Evolutionary conservation across 768 basidiomycete genomes (phyloP), one percentile per base, ranked within the genome.

Genomic region (Pluteus cervinus): DNA sequence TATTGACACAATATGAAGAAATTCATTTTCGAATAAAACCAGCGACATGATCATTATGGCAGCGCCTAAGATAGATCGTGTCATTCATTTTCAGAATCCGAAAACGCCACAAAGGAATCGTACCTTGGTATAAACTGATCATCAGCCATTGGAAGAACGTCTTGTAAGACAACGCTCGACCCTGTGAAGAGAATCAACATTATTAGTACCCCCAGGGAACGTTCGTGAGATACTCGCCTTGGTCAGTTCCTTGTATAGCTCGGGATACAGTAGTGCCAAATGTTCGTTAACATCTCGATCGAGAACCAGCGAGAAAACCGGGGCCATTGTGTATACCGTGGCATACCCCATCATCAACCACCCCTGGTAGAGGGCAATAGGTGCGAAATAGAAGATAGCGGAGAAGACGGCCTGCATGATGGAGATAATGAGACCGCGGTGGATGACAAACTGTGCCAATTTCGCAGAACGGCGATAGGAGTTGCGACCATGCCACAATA

Each of bases 1-100:
- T 48, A 98, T 99, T 14, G 94, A 85, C 21, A 99, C 96, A 43
- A 99, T 97, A 55, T 98, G 96, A 48, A 98, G 60, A 61, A 98
- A 98, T 53, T 99, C 93, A 36, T 76, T 93, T 62, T 99, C 96
- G 58, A 98, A 99, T 1, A 99, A 75, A 6, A 94, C 76, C 15
- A 99, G 79, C 1, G 90, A 96, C 69, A 94, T 79, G 53, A 99
- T 88, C 96, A 99, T 99, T 61, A 99, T 99, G 4, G 91, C 91
- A 26, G 89, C 89, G 48, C 93, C 91, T 93, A 46, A 0, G 20
- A 21, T 22, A 4, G 35, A 17, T 7, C 18, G 39, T 28, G 34
- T 39, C 25, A 25, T 29, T 9, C 10, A 3, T 4, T 32, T 33
- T 23, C 30, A 34, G 24, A 26, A 35, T 28, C n/a, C n/a, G 16